Percentiles rank a stretch among this genome's conserved stretches.
Conservation (phyloP, 164 flowering plant genomes). For the Buxus sempervirens region DNA sequence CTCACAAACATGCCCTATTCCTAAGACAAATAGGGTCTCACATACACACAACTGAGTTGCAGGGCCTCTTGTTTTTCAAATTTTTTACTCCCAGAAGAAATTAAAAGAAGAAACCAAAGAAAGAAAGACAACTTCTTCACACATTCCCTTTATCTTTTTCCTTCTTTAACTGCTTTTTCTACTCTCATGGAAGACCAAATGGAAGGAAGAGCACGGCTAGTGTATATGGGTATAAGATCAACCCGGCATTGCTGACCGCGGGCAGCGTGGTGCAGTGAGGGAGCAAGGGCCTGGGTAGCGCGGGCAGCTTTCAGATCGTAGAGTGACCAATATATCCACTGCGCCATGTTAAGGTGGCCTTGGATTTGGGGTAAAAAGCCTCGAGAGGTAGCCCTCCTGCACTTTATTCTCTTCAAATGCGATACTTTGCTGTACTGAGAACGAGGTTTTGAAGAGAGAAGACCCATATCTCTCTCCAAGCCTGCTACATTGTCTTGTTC, state of each 20-base stretch:
- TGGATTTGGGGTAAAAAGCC: slow-evolving; percentile 20
- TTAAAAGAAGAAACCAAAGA: slow-evolving; percentile 4
- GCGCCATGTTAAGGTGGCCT: slow-evolving; percentile 16
- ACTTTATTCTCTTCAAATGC: slow-evolving; percentile 60
- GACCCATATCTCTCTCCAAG: slow-evolving; percentile 16
- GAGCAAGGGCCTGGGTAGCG: not conserved
- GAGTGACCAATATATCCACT: slow-evolving; percentile 11
- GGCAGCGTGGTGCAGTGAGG: slow-evolving; percentile 9
- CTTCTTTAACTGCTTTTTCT: slow-evolving; percentile 13
- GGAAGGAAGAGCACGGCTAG: slow-evolving; percentile 8
- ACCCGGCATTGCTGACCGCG: slow-evolving; percentile 20
- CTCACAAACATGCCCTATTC: not conserved
- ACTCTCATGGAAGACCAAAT: slow-evolving; percentile 7
- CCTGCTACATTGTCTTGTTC: slow-evolving; percentile 39
- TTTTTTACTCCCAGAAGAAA: not conserved
- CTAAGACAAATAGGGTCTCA: not conserved
- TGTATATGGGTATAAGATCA: not conserved
- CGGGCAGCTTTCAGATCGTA: not conserved
- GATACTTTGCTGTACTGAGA: slow-evolving; percentile 43
- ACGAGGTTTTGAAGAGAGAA: slow-evolving; percentile 25
- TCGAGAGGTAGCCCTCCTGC: slow-evolving; percentile 15
- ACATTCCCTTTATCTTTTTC: slow-evolving; percentile 13
- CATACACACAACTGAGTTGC: not conserved
- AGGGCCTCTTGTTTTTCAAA: not conserved
- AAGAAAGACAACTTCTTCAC: slow-evolving; percentile 2